Evolutionary conservation across 83 land plant species (phyloP), one percentile per base, ranked within the genome.

Genomic region (Diphasiastrum complanatum): DNA sequence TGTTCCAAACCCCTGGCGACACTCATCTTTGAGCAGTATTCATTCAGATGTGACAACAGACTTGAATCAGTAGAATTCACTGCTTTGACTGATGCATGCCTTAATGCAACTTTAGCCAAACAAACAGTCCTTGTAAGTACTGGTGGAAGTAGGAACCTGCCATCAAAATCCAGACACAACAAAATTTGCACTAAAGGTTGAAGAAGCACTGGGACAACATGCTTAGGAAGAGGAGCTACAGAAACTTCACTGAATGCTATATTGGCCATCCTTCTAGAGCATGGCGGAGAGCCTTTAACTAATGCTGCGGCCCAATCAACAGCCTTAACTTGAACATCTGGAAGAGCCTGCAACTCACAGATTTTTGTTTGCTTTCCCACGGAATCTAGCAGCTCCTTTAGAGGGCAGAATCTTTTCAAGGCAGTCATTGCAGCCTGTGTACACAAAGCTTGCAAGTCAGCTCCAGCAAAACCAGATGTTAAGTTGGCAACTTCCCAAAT

Each of bases 401-500:
- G 61, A 4, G 85, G 78, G 45, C 75, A 71, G 27, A 63, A 73
- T 58, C 96, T 79, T 49, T 79, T 86, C 59, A 88, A 72, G 32
- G 91, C 87, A 64, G 66, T 78, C 67, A 89, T 79, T 11, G 85
- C 96, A 34, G 91, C 86, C 80, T 92, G 87, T 52, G 90, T 77
- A 68, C 98, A 92, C 53, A 92, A 80, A 38, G 98, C 89, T 79
- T 92, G 95, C 66, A 92, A 73, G 75, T 92, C 98, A 51, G 98
- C 98, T 59, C 98, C 98, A 65, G 95, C 95, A 83, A 75, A 92
- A 3, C 91, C 98, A 45, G 61, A 70, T 33, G 98, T 92, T 68
- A 68, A 58, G 53, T 51, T 72, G 4, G 98, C 81, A 45, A 92
- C 49, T 75, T 69, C 73, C 35, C 79, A 67, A 35, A 92, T 78